phyloP scores from a whole-genome alignment of 2,329 filamentous ascomycete species.

The Pseudogymnoascus sp. region DNA sequence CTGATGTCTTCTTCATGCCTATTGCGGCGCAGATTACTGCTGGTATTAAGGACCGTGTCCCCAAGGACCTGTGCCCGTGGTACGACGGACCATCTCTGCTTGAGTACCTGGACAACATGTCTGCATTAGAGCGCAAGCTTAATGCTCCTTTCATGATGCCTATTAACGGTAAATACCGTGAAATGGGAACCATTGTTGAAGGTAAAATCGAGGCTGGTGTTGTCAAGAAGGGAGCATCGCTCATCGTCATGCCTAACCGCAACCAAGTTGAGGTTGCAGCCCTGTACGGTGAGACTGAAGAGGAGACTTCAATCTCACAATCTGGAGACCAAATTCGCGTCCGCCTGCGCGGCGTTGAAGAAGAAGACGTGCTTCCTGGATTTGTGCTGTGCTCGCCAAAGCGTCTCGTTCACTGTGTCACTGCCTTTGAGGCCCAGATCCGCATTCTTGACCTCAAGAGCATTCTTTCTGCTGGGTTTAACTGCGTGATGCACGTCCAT shows the following conservation, averaged over 20 bases:
- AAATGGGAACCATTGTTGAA: constrained; percentile 96
- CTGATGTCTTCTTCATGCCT: constrained; percentile 90
- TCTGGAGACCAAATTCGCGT: constrained; percentile 93
- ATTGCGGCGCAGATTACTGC: constrained; percentile 81
- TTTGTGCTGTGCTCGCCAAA: constrained; percentile 96
- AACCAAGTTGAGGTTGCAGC: constrained; percentile 73
- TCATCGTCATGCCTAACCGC: constrained; percentile 94
- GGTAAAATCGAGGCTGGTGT: constrained; percentile 95
- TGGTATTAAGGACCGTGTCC: constrained; percentile 82
- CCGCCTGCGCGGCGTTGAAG: constrained; percentile 87
- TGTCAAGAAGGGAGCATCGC: constrained; percentile 76
- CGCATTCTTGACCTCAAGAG: constrained; percentile 89
- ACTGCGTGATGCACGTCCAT: constrained; percentile 96
- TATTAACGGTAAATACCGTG: constrained; percentile 88
- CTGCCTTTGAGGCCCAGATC: constrained; percentile 90
- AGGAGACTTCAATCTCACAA: constrained; percentile 72
- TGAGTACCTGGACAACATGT: constrained; percentile 92
- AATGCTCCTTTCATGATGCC: constrained; percentile 99
- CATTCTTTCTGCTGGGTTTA: constrained; percentile 90
- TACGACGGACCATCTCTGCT: constrained; percentile 84
- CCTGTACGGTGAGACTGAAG: constrained; percentile 91
- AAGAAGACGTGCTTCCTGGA: constrained; percentile 91
- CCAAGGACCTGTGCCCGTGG: constrained; percentile 70
- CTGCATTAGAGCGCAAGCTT: constrained; percentile 85
- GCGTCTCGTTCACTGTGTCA: constrained; percentile 84